Evolutionary conservation across 306 rosid species (phyloP), one percentile per base, ranked within the genome.

Genomic region (Potentilla sterilis): DNA sequence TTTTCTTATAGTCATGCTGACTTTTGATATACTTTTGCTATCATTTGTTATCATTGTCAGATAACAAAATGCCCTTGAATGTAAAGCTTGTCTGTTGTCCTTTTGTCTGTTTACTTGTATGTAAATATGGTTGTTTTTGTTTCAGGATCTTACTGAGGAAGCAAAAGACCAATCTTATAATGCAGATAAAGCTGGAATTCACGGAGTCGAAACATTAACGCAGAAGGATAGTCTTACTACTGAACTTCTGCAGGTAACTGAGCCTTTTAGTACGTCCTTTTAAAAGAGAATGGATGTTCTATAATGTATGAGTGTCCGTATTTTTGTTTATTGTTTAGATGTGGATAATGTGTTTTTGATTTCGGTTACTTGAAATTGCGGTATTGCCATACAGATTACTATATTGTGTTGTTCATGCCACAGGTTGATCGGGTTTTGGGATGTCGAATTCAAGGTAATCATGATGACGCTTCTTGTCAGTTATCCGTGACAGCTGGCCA

Each of bases 361-460:
- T 78, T 74, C 52, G 35, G 9, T 65, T 16, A 46, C 35, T 74
- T 34, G 34, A 69, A 57, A 73, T 77, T 55, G 52, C 69, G 35
- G 66, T 66, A 70, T 75, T 55, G 46, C 71, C 65, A 35, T 70
- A 78, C 80, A 80, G 69, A 71, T 73, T 82, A 34, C 51, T 70
- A 44, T 21, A 54, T 55, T 74, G 70, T 40, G 81, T 72, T 76
- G 22, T 67, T 73, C 67, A 32, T 55, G 79, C 85, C 35, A 73
- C 88, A 96, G 99, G 97, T 96, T 74, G 99, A 92, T 83, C 94
- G 96, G 69, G 91, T 96, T 81, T 81, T 96, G 76, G 99, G 99
- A 61, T 96, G 99, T 82, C 97, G 96, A 79, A 80, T 90, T 83
- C 88, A 78, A 41, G 91, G 86, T 69, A 82, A 83, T 74, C 73